Percentiles rank a stretch among this genome's conserved stretches.
Evolutionary conservation across 2,329 filamentous ascomycete genomes (phyloP).

Genomic region (Rutstroemia sp.): DNA sequence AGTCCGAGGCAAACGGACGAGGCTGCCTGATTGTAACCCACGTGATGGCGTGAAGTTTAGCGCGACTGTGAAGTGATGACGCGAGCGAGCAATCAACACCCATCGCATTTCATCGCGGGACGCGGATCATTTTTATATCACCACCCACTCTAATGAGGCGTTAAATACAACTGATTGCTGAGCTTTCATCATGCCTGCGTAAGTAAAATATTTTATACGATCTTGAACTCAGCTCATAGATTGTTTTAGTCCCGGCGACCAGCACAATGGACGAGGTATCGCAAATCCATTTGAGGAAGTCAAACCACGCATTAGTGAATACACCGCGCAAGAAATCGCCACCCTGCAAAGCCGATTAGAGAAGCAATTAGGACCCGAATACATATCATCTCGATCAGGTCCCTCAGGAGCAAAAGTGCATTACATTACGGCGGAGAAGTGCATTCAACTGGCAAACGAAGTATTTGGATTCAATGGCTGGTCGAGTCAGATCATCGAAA

Average conservation of each 20-base stretch:
- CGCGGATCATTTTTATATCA: not conserved
- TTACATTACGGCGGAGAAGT: slow-evolving; percentile 94
- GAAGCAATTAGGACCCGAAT: slow-evolving; percentile 92
- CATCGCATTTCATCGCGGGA: not conserved
- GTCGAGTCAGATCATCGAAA: slow-evolving; percentile 91
- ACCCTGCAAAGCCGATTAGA: slow-evolving; percentile 80
- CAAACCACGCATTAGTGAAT: slow-evolving; percentile 63
- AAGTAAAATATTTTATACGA: slow-evolving; percentile 19
- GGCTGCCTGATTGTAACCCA: not conserved
- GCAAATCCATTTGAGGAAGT: slow-evolving; percentile 77
- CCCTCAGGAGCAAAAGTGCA: slow-evolving; percentile 81
- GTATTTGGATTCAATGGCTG: slow-evolving; percentile 97
- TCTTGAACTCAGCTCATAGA: slow-evolving; percentile 9
- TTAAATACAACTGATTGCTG: slow-evolving; percentile 1
- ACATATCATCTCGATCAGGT: slow-evolving; percentile 79
- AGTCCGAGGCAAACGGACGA: not conserved
- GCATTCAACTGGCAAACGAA: slow-evolving; percentile 89
- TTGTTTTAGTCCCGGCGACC: slow-evolving; percentile 55
- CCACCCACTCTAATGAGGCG: not conserved
- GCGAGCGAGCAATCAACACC: slow-evolving; percentile 1
- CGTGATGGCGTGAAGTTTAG: slow-evolving; percentile 8
- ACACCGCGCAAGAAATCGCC: slow-evolving; percentile 84
- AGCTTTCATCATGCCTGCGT: slow-evolving; percentile 38
- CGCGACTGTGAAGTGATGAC: slow-evolving; percentile 2
- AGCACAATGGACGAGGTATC: slow-evolving; percentile 46